phyloP scores from a whole-genome alignment of 176 grass and related monocot species.

The bread wheat (Triticum aestivum) region IWGSC_CS_RefSeq_v2.1 NC_057796.1:303287653-303288152 shows the following conservation, averaged over 20 bases:
- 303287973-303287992: background rate
- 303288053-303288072: too few species aligned
- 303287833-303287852: slow-evolving; percentile 54
- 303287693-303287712: background rate
- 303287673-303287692: background rate
- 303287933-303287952: slow-evolving; percentile 53
- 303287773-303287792: background rate
- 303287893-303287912: slow-evolving; percentile 64
- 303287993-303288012: background rate
- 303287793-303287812: slow-evolving; percentile 38
- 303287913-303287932: slow-evolving; percentile 65
- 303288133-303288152: background rate
- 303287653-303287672: background rate
- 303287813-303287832: slow-evolving; percentile 64
- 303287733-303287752: slow-evolving; percentile 1
- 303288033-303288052: background rate
- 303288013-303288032: slow-evolving; percentile 1
- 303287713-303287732: background rate
- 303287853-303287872: slow-evolving; percentile 43
- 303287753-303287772: background rate
- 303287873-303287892: slow-evolving; percentile 63
- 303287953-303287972: slow-evolving; percentile 64
- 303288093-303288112: background rate
- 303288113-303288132: background rate
- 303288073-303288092: background rate